A percentile compares a stretch with the other conserved stretches of the same genome.
These are phyloP conservation scores for Arctium minus DNA, from an alignment of 129 eudicot species.

Conservation along the genomic window DNA sequence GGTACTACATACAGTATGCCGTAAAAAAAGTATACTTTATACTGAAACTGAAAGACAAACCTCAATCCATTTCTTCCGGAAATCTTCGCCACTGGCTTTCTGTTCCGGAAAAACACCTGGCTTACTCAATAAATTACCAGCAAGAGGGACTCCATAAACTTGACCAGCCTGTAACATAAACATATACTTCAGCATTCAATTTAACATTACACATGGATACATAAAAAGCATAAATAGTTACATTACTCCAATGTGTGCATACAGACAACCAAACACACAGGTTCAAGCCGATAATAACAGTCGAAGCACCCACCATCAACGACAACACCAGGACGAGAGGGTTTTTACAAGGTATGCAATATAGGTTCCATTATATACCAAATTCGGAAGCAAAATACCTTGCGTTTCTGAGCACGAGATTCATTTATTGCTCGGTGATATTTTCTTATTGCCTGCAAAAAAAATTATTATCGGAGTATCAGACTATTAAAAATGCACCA, in stretches of 20 bases:
- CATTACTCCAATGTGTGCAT: not conserved
- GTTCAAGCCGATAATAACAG: no score
- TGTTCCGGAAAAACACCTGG: constrained; percentile 82
- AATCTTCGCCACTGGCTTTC: constrained; percentile 78
- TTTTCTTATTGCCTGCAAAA: constrained; percentile 81
- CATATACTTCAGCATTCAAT: constrained; percentile 17
- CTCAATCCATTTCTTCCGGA: constrained; percentile 94
- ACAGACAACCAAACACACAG: not conserved
- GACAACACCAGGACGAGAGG: not conserved
- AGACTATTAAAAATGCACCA: not conserved
- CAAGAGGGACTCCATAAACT: constrained; percentile 96
- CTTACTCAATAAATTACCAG: constrained; percentile 69
- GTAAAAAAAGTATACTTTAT: not conserved
- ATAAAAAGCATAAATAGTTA: not conserved
- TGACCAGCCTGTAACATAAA: constrained; percentile 79
- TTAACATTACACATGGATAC: not conserved
- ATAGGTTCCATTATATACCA: not conserved
- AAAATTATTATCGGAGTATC: not conserved
- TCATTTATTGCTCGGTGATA: constrained; percentile 95
- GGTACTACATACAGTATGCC: no score
- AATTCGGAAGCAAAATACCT: constrained; percentile 45
- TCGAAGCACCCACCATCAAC: no score
- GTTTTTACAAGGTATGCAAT: not conserved
- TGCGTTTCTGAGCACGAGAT: constrained; percentile 94
- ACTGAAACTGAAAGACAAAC: constrained; percentile 36